A percentile compares a stretch with the other conserved stretches of the same genome.
Evolutionary conservation across 352 stramenopile species (phyloP).

Genomic region (Phytopythium mirpurense): DNA sequence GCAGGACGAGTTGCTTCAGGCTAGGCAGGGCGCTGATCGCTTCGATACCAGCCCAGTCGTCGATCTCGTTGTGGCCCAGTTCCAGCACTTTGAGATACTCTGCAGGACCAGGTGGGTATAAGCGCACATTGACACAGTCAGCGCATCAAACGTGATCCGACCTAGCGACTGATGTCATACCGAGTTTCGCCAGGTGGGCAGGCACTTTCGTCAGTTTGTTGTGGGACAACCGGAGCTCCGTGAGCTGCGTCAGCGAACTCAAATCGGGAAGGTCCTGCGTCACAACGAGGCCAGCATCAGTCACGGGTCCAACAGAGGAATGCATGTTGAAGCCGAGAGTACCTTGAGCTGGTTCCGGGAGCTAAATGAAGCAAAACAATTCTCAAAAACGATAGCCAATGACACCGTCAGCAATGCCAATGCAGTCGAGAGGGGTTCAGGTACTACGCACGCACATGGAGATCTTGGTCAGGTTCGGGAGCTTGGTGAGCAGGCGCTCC

Average conservation of each 20-base stretch:
- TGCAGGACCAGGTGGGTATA: too few species aligned
- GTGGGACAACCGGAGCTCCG: constrained; percentile 77
- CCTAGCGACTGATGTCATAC: constrained; percentile 34
- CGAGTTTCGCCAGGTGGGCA: constrained; percentile 47
- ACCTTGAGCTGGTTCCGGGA: constrained; percentile 74
- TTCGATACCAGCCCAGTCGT: constrained; percentile 75
- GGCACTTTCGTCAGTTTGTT: constrained; percentile 75
- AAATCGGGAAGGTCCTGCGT: constrained; percentile 55
- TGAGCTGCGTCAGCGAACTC: constrained; percentile 54
- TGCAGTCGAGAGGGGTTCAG: too few species aligned
- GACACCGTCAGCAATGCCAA: too few species aligned
- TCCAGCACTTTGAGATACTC: constrained; percentile 79
- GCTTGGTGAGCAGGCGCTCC: constrained; percentile 48
- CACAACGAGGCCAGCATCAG: neutral
- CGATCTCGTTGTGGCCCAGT: constrained; percentile 77
- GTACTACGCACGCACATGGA: constrained; percentile 65
- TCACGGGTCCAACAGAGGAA: neutral
- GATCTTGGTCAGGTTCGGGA: constrained; percentile 78
- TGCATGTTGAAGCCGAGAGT: neutral
- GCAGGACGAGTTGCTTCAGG: constrained; percentile 76
- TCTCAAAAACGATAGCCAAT: too few species aligned
- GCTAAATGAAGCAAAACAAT: too few species aligned
- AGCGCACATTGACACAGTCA: too few species aligned
- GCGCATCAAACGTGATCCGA: neutral
- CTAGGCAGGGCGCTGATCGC: constrained; percentile 49